A percentile compares a stretch with the other conserved stretches of the same genome.
These are phyloP conservation scores for Eutrema heterophyllum DNA, from an alignment of 345 rosid genomes.

Conservation along the genomic window DNA sequence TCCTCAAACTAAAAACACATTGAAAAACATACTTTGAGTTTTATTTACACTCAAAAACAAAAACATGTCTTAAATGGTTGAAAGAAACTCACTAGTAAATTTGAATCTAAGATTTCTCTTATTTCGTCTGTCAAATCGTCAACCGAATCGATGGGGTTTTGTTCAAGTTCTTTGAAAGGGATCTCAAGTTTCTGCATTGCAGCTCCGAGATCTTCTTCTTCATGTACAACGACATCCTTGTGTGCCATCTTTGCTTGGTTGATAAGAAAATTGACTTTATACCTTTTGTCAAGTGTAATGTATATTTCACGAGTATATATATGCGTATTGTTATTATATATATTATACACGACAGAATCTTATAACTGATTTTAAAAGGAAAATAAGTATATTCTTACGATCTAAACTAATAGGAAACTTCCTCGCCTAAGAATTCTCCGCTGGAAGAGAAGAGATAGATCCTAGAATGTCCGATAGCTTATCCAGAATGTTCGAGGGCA, in stretches of 20 bases:
- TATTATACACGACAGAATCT: too few relatives aligned
- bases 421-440: too few relatives aligned
- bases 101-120: not conserved
- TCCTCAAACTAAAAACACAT: not conserved
- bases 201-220: conserved; percentile 14
- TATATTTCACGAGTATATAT: not conserved
- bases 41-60: not conserved
- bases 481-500: too few relatives aligned
- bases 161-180: not conserved
- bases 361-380: too few relatives aligned
- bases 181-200: not conserved
- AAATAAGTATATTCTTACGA: too few relatives aligned
- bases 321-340: not conserved
- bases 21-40: not conserved
- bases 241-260: not conserved
- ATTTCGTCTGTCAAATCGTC: not conserved
- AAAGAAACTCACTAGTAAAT: not conserved
- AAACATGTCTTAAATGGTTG: not conserved
- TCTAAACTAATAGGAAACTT: too few relatives aligned
- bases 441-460: too few relatives aligned
- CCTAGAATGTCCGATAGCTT: too few relatives aligned
- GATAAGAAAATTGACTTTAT: not conserved
- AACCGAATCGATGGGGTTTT: not conserved
- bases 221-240: not conserved
- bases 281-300: not conserved